Conservation (phyloP, 352 stramenopile species). For the Pythium phragmiticola region DNA sequence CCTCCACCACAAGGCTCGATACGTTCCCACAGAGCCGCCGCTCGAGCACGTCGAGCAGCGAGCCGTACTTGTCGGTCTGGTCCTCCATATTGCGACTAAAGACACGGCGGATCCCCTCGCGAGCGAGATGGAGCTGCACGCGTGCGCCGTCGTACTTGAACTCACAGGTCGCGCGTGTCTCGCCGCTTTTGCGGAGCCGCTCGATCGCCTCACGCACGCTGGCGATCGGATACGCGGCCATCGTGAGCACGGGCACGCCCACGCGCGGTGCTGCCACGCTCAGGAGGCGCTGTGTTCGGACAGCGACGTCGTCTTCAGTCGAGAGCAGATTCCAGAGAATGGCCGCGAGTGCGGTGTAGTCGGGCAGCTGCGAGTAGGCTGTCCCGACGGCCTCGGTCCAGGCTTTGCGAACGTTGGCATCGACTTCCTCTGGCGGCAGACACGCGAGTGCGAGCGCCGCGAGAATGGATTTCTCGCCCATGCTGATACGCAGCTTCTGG, state of each 20-base stretch:
- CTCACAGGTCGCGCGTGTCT: slow-evolving; percentile 54
- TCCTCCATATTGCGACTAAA: slow-evolving; percentile 88
- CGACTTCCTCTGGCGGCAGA: slow-evolving; percentile 9
- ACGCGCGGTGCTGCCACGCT: slow-evolving; percentile 40
- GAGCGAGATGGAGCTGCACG: slow-evolving; percentile 62
- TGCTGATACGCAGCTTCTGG: slow-evolving; percentile 79
- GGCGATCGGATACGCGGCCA: slow-evolving; percentile 71
- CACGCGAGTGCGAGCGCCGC: slow-evolving; percentile 54
- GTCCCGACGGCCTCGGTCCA: slow-evolving; percentile 67
- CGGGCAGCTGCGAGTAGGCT: slow-evolving; percentile 68
- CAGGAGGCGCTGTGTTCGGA: slow-evolving; percentile 25
- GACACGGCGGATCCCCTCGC: slow-evolving; percentile 33
- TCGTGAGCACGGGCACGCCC: slow-evolving; percentile 71
- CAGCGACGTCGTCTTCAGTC: slow-evolving; percentile 26
- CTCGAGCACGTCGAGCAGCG: slow-evolving; percentile 44
- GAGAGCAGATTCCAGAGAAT: slow-evolving; percentile 30
- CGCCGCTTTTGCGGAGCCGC: slow-evolving; percentile 43
- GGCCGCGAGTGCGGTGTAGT: slow-evolving; percentile 52
- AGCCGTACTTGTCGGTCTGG: slow-evolving; percentile 64
- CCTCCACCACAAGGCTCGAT: slow-evolving; percentile 62
- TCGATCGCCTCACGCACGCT: slow-evolving; percentile 51
- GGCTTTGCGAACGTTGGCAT: slow-evolving; percentile 20
- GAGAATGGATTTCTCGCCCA: slow-evolving; percentile 82
- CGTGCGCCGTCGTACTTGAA: slow-evolving; percentile 86
- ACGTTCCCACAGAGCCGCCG: slow-evolving; percentile 27